Percentiles rank a stretch among this genome's conserved stretches.
Conservation (phyloP, 177 flowering plant species). For the Telopea speciosissima region DNA sequence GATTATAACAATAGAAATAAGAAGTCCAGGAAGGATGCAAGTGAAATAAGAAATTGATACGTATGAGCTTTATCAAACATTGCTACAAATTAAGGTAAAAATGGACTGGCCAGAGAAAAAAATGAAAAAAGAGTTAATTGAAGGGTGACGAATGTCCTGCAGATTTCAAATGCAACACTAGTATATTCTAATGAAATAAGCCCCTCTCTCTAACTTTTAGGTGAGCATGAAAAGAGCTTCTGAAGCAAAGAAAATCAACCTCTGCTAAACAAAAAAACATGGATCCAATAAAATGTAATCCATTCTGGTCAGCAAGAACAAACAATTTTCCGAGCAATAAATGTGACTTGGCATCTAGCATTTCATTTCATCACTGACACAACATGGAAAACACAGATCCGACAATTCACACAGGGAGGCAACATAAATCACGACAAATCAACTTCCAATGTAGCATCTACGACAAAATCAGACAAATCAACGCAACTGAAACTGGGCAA, state of each 20-base stretch:
- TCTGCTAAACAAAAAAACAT: not conserved
- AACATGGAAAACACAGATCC: slow-evolving; percentile 13
- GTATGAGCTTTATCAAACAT: too few species aligned
- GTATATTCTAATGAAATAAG: too few species aligned
- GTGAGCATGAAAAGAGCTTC: not conserved
- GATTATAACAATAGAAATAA: too few species aligned
- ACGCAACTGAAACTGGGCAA: too few species aligned
- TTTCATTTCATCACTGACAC: not conserved
- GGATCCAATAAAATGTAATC: not conserved
- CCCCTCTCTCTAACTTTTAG: not conserved
- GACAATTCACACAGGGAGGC: slow-evolving; percentile 1
- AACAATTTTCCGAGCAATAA: not conserved
- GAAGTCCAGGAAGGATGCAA: too few species aligned
- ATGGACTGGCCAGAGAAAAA: too few species aligned
- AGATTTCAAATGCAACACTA: too few species aligned
- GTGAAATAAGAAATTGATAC: too few species aligned
- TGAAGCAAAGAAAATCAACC: not conserved
- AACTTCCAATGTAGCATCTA: not conserved
- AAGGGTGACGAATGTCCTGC: too few species aligned
- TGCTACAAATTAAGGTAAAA: too few species aligned
- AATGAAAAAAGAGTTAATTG: too few species aligned
- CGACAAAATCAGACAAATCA: not conserved
- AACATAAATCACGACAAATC: not conserved
- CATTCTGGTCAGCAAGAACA: not conserved
- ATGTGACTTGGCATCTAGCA: not conserved